These are phyloP conservation scores for Cercis canadensis DNA, from an alignment of 306 rosid genomes.

Conservation along the genomic window DNA sequence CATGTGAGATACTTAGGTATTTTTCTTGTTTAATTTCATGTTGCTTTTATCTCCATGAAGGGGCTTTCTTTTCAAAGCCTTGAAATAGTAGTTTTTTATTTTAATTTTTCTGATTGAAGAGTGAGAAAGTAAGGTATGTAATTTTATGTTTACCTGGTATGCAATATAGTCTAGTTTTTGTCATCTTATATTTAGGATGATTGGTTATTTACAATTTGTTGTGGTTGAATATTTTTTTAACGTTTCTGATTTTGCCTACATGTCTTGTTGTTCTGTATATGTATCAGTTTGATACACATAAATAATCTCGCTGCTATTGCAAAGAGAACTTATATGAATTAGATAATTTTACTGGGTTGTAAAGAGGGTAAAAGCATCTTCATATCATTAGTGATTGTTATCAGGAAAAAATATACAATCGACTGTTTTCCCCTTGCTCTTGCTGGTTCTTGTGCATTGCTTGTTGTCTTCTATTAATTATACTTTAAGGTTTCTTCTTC, in stretches of 20 bases:
- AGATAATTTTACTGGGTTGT: not conserved
- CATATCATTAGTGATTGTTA: no score
- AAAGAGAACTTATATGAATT: not conserved
- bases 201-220: slow-evolving; percentile 16
- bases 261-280: not conserved
- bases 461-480: no score
- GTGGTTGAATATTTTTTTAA: slow-evolving; percentile 11
- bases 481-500: no score
- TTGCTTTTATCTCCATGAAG: slow-evolving; percentile 7
- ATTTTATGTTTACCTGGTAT: slow-evolving; percentile 1
- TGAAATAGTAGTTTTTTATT: not conserved
- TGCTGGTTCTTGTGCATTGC: no score
- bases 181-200: slow-evolving; percentile 10
- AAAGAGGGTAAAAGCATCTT: no score
- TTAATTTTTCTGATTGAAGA: not conserved
- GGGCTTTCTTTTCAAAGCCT: not conserved
- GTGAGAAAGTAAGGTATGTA: not conserved
- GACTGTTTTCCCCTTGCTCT: no score
- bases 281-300: slow-evolving; percentile 11
- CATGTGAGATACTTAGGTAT: not conserved
- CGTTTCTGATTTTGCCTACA: not conserved
- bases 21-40: not conserved
- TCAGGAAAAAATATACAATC: no score
- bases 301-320: not conserved
- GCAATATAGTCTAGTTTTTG: slow-evolving; percentile 7